Base-by-base conservation (phyloP, 129 eudicot genomes). In the Pseudognaphalium luteoalbum region DNA sequence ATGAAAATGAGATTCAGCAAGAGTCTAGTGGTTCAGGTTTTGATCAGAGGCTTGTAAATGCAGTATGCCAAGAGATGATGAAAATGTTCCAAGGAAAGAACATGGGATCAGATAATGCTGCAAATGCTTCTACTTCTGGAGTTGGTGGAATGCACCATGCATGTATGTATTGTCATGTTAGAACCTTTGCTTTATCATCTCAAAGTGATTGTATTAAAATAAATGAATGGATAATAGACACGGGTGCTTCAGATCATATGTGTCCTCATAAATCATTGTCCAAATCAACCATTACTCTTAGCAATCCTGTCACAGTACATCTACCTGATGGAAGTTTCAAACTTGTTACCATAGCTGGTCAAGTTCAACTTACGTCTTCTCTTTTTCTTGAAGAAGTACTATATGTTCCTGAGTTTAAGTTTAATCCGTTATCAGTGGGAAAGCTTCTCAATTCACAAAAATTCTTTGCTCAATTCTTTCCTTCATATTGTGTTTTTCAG, bases 401-500 rank as follows among this genome's bases (percentile, higher is more conserved):
- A 0, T 70, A 50, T 50, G 62, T 70, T 22, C 42, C 62, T 12
- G n/a, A 50, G 10, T 70, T 47, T 7, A 16, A 70, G 14, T 25
- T 47, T 15, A 70, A 70, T 51, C 9, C 51, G 4, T 0, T 50
- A 0, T 70, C 75, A 21, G 75, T 54, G 0, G 59, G 75, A 11
- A 70, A 20, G 16, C 20, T 70, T 1, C 41, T 70, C 1, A 5
- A 22, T 25, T 11, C 39, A 22, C 22, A 70, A 20, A 5, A 28
- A 50, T 12, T 3, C 9, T 2, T 42, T 42, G 59, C 57, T 16
- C 35, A 7, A 4, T 70, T 70, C 20, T 70, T 41, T 44, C 61
- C 74, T 0, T 6, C 74, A 7, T 44, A 44, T 4, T 70, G 35
- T 42, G n/a, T 70, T 21, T 70, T 70, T 21, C 74, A 70, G 74